These are phyloP conservation scores for Fusarium ramigenum DNA, from an alignment of 2,329 filamentous ascomycete species.

Conservation along the genomic window DNA sequence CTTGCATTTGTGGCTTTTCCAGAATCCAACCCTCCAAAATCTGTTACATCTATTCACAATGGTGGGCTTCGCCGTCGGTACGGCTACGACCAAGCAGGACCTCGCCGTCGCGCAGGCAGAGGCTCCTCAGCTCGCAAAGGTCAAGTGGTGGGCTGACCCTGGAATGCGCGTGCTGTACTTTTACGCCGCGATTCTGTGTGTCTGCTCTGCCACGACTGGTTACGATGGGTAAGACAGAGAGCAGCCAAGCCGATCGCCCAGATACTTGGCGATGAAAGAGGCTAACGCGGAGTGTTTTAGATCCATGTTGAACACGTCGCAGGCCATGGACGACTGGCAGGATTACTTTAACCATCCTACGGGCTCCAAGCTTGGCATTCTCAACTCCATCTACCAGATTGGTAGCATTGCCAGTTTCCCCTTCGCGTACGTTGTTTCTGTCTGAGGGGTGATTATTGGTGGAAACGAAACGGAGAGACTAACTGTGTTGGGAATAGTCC, in stretches of 20 bases:
- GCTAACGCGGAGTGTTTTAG: not conserved
- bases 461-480: not conserved
- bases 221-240: slow-evolving; percentile 59
- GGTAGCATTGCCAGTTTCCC: slow-evolving; percentile 42
- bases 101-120: slow-evolving; percentile 54
- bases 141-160: slow-evolving; percentile 65
- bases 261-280: too few relatives aligned
- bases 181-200: slow-evolving; percentile 61
- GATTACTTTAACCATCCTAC: slow-evolving; percentile 53
- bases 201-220: slow-evolving; percentile 69
- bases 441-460: not conserved
- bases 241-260: not conserved
- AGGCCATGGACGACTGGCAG: slow-evolving; percentile 65
- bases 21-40: too few relatives aligned
- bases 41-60: not conserved
- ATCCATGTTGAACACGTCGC: slow-evolving; percentile 65
- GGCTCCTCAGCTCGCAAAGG: slow-evolving; percentile 61
- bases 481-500: not conserved
- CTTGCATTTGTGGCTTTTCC: not conserved
- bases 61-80: slow-evolving; percentile 6
- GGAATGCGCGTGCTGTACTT: slow-evolving; percentile 60
- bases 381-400: slow-evolving; percentile 63
- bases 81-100: slow-evolving; percentile 16
- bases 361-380: slow-evolving; percentile 55
- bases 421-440: not conserved